Base-by-base conservation (phyloP, 768 basidiomycete species). In the Leccinum sublutescens region DNA sequence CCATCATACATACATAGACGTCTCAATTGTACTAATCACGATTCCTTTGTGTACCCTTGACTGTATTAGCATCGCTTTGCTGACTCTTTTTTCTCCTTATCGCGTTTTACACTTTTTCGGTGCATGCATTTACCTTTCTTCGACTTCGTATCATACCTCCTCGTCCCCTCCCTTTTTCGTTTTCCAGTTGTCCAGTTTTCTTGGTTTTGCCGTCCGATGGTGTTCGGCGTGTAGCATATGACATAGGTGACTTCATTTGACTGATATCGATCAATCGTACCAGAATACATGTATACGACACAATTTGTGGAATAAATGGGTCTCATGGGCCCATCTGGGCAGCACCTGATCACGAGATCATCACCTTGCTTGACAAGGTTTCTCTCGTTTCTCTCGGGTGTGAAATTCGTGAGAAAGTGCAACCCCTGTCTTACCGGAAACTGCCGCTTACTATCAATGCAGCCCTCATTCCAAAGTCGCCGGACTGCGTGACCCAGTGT, bases 1-100 rank as follows among this genome's bases (percentile, higher is more conserved):
- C 19, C 19, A 45, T 45, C 43, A 19, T 21, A 45, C 19, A 19
- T 55, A 55, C 29, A 3, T 57, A 54, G 50, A 63, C n/a, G 38
- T 19, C 17, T 27, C 21, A 21, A 21, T 21, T 66, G 64, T 66
- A 55, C 55, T 63, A 60, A 53, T 61, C 1, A 40, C 17, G 38
- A n/a, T 40, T 40, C 38, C 38, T 9, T 40, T 40, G 38, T 43
- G 40, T 43, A 43, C 40, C 4, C n/a, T 43, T 43, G 40, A 43
- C n/a, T 43, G 40, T n/a, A 43, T 45, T 2, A n/a, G 40, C 40
- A 43, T 43, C n/a, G 40, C 17, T 33, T 45, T 40, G n/a, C 49
- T 60, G 38, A 25, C 47, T 4, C 17, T 53, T 12, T n/a, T 4
- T n/a, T 5, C 43, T 4, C 29, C 51, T 31, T 29, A 23, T 23